Evolutionary conservation across 2,329 filamentous ascomycete genomes (phyloP).

Genomic region (Alternaria novae-zelandiae): DNA sequence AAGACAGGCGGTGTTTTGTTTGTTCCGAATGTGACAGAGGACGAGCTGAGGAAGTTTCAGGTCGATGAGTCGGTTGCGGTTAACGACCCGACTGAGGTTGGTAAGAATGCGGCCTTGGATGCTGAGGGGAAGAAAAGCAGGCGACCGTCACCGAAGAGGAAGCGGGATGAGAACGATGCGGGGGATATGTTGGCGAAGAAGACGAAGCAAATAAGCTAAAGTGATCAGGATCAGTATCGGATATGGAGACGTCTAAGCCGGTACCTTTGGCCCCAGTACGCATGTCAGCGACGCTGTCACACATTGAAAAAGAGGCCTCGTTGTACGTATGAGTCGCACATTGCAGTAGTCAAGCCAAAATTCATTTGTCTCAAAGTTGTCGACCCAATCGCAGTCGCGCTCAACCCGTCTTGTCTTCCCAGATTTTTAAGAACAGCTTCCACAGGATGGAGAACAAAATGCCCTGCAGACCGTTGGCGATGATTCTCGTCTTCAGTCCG

Average conservation of each 20-base stretch:
- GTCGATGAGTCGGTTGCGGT: neutral
- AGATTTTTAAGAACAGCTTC: conserved; percentile 38
- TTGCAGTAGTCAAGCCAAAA: neutral
- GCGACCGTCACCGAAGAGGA: neutral
- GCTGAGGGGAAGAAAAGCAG: neutral
- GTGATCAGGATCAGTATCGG: neutral
- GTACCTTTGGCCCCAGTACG: neutral
- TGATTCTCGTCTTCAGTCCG: conserved; percentile 36
- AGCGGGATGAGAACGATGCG: neutral
- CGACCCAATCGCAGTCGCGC: neutral
- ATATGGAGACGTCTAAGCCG: neutral
- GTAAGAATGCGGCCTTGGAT: neutral
- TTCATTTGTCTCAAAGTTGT: neutral
- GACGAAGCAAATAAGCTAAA: neutral
- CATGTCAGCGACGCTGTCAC: neutral
- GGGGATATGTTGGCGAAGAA: neutral
- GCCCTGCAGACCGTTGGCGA: conserved; percentile 40
- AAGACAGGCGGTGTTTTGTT: neutral
- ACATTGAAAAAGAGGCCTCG: neutral
- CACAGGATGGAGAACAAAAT: conserved; percentile 40
- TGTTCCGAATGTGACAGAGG: conserved; percentile 12
- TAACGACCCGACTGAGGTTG: conserved; percentile 2
- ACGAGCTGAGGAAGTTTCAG: conserved; percentile 11
- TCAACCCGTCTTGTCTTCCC: conserved; percentile 23
- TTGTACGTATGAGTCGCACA: neutral